Evolutionary conservation across 176 grass and related monocot species (phyloP), one percentile per base, ranked within the genome.

Genomic region (Aegilops sharonensis): DNA sequence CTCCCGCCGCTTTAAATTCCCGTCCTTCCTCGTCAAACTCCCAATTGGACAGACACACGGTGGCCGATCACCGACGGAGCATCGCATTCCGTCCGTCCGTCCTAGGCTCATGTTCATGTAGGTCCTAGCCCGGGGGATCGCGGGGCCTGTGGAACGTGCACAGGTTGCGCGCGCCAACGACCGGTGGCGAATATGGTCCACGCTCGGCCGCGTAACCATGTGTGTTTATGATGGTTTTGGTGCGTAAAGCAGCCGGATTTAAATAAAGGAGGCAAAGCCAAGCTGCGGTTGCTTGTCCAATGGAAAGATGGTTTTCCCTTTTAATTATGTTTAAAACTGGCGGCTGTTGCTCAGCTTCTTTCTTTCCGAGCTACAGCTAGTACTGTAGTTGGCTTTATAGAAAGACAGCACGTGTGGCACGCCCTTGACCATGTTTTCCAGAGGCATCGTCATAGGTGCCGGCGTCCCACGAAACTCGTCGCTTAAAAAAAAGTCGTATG

Each of bases 161-260:
- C 6, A 14, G 1, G 14, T 17, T 15, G 48, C 48, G 48, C 50
- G 50, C 50, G 50, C 15, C 47, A 17, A 54, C 50, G 50, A 54
- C 50, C 15, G 50, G 5, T 2, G 50, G 50, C 1, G 50, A 54
- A 2, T 54, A 54, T 54, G 50, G 50, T 59, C 56, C 56, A 20
- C 21, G 18, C 56, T 21, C 56, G 18, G 56, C 56, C 20, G 56
- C 56, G 56, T 59, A 48, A 65, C 34, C 61, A 64, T 77, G 71
- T 78, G 76, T 37, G 76, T 11, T 6, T 56, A 31, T 47, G 48
- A 8, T 34, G 77, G 70, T 62, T 85, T 85, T 85, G 80, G 75
- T 83, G 80, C 36, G 74, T 87, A 90, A 90, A 87, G 79, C 84
- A n/a, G 64, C 31, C 13, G 4, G 50, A 2, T 15, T 54, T 52